A percentile compares a stretch with the other conserved stretches of the same genome.
Conservation (phyloP, 768 basidiomycete species). For the Phanerochaete sordida region DNA sequence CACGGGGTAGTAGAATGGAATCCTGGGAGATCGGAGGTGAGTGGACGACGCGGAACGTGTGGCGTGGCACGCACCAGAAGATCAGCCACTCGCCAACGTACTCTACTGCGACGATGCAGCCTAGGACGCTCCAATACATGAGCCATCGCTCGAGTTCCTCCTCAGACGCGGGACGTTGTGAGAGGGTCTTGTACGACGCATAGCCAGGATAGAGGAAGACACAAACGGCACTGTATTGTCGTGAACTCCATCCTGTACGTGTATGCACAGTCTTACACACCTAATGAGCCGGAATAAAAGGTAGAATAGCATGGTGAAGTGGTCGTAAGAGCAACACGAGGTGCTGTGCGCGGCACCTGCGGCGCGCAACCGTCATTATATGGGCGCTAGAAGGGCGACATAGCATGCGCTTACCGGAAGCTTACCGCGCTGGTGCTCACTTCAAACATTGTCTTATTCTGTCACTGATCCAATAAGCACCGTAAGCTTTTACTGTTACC, state of each 20-base stretch:
- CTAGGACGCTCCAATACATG: constrained; percentile 95
- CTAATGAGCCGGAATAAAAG: constrained; percentile 39
- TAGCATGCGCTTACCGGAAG: not conserved
- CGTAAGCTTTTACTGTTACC: not conserved
- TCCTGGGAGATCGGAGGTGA: constrained; percentile 41
- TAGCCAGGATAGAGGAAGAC: constrained; percentile 93
- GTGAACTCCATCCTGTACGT: not conserved
- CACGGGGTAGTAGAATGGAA: constrained; percentile 82
- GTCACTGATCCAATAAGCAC: no score
- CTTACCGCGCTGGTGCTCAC: not conserved
- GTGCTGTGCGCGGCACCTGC: not conserved
- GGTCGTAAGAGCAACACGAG: not conserved
- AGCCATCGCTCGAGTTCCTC: constrained; percentile 90
- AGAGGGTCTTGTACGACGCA: constrained; percentile 93
- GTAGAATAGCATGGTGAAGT: constrained; percentile 37
- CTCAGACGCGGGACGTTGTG: constrained; percentile 81
- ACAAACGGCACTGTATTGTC: constrained; percentile 49
- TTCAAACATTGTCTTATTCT: no score
- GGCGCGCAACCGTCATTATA: not conserved
- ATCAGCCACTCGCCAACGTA: constrained; percentile 84
- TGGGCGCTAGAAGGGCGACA: not conserved
- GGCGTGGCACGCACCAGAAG: constrained; percentile 60
- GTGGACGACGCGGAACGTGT: constrained; percentile 2
- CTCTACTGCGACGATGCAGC: constrained; percentile 78
- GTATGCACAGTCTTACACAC: constrained; percentile 19